Evolutionary conservation across 441 rosid genomes (phyloP).

Genomic region (Aquilaria agallochum): DNA sequence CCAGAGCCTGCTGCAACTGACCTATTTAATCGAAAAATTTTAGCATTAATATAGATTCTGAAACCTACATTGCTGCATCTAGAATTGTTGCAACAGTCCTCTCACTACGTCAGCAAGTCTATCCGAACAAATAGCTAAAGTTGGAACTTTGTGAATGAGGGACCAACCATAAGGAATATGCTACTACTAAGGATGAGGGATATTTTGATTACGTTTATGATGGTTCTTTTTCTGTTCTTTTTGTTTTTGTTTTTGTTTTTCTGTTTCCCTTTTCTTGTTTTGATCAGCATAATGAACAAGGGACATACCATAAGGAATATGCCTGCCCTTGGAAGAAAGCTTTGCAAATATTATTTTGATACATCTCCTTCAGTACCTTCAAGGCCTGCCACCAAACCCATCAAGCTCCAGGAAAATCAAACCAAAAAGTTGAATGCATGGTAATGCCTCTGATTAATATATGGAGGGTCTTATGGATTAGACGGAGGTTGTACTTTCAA

Average conservation of each 20-base stretch:
- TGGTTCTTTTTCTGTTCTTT: too few relatives aligned
- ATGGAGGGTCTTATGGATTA: slow-evolving; percentile 14
- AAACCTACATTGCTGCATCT: slow-evolving; percentile 24
- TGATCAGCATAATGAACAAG: slow-evolving; percentile 18
- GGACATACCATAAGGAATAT: slow-evolving; percentile 58
- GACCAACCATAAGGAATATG: too few relatives aligned
- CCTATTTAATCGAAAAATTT: slow-evolving; percentile 52
- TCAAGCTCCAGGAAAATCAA: slow-evolving; percentile 49
- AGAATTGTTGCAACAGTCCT: slow-evolving; percentile 16
- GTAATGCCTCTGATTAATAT: slow-evolving; percentile 15
- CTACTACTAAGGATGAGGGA: too few relatives aligned
- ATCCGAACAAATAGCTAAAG: too few relatives aligned
- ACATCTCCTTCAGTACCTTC: slow-evolving; percentile 70
- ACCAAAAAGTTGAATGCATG: slow-evolving; percentile 20
- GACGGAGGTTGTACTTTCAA: neutral
- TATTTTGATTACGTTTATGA: too few relatives aligned
- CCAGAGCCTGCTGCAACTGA: slow-evolving; percentile 37
- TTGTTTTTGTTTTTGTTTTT: too few relatives aligned
- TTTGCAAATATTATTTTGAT: slow-evolving; percentile 45
- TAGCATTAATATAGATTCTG: slow-evolving; percentile 26
- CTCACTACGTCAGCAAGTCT: slow-evolving; percentile 1
- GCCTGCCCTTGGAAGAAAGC: slow-evolving; percentile 42
- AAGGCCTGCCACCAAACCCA: slow-evolving; percentile 81
- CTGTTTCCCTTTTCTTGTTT: too few relatives aligned
- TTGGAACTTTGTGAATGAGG: too few relatives aligned